phyloP scores from a whole-genome alignment of 2,329 filamentous ascomycete species.

The Fusarium drepaniforme region DNA sequence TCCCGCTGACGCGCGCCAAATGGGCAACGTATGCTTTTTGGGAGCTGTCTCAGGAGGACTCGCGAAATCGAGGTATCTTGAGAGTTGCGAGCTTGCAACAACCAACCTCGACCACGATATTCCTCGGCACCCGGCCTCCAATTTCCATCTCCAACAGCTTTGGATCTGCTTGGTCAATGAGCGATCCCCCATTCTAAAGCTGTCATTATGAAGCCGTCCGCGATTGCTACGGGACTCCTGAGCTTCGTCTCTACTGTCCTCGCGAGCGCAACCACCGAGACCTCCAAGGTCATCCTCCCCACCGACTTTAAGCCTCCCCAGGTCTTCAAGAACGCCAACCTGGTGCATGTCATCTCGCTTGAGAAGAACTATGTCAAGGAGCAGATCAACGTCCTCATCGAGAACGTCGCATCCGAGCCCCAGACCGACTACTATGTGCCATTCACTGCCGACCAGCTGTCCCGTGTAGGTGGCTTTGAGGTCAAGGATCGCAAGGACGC shows the following conservation, averaged over 20 bases:
- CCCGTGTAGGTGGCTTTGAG: constrained; percentile 86
- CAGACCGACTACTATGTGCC: constrained; percentile 94
- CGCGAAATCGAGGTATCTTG: constrained; percentile 38
- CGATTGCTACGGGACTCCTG: constrained; percentile 68
- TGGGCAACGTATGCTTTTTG: constrained; percentile 54
- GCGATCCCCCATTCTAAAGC: constrained; percentile 38
- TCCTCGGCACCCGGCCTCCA: constrained; percentile 25
- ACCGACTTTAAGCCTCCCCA: constrained; percentile 85
- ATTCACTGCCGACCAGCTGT: constrained; percentile 82
- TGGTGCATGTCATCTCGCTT: constrained; percentile 89
- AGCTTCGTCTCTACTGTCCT: constrained; percentile 66
- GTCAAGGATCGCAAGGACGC: constrained; percentile 91
- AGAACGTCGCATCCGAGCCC: constrained; percentile 83
- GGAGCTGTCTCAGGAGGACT: constrained; percentile 45
- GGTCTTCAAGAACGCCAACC: constrained; percentile 93
- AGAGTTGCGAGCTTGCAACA: constrained; percentile 37
- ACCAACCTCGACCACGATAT: constrained; percentile 22
- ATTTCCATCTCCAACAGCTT: constrained; percentile 28
- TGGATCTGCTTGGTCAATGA: constrained; percentile 51
- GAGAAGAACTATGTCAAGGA: constrained; percentile 95
- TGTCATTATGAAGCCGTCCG: constrained; percentile 56
- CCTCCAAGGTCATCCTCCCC: constrained; percentile 70
- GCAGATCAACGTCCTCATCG: constrained; percentile 91
- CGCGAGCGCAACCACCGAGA: constrained; percentile 52
- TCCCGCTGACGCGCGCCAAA: constrained; percentile 45